phyloP scores from a whole-genome alignment of 805 yeast genomes.

The Isabelozyma heimii region DNA sequence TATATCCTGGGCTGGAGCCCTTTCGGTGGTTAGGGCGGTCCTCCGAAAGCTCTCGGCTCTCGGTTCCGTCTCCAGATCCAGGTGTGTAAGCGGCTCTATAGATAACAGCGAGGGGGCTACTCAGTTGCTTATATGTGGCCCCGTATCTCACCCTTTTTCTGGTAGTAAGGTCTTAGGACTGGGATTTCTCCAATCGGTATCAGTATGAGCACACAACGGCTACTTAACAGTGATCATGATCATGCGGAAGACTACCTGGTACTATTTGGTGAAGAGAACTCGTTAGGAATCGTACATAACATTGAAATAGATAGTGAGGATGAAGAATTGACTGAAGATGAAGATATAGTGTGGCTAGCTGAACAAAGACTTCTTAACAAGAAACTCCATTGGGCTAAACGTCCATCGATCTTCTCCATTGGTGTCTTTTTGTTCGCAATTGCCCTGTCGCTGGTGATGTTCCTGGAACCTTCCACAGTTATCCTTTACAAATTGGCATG shows the following conservation, averaged over 20 bases:
- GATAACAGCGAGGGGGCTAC: no score
- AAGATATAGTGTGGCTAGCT: conserved; percentile 40
- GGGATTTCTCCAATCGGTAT: no score
- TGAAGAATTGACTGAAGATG: conserved; percentile 25
- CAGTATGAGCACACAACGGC: neutral
- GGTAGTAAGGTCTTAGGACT: no score
- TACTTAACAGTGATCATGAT: neutral
- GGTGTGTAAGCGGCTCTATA: no score
- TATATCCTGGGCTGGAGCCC: neutral
- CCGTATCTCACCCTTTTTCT: no score
- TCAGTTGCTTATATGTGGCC: no score
- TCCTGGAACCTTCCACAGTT: conserved; percentile 15
- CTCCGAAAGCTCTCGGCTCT: no score
- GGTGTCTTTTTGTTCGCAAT: conserved; percentile 36
- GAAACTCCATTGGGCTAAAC: conserved; percentile 43
- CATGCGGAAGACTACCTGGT: neutral
- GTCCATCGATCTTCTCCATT: conserved; percentile 52
- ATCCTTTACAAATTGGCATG: conserved; percentile 26
- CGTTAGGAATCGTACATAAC: neutral
- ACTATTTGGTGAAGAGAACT: neutral
- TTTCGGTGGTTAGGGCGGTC: neutral
- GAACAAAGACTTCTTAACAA: conserved; percentile 42
- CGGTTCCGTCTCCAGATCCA: no score
- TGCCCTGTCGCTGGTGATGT: conserved; percentile 29
- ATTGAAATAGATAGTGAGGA: conserved; percentile 10